Conservation (phyloP, 805 yeast species). For the Zygoascus tannicola region DNA sequence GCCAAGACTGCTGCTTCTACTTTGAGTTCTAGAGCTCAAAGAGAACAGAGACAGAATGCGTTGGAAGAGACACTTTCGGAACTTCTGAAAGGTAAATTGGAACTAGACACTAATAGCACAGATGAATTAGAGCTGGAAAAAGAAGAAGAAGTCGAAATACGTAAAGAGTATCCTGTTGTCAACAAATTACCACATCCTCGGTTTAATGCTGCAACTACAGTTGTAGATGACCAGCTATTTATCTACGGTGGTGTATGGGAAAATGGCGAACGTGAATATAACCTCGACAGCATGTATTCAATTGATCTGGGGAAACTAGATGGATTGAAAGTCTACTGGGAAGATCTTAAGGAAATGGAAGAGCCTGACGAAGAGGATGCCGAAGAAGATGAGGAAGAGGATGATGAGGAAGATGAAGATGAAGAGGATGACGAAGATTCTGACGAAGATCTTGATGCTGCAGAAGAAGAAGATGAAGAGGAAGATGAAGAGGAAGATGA, state of each 20-base stretch:
- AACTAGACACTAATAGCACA: constrained; percentile 24
- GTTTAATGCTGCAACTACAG: constrained; percentile 78
- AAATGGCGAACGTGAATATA: constrained; percentile 74
- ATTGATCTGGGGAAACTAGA: constrained; percentile 80
- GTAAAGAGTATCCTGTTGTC: constrained; percentile 46
- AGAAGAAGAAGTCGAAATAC: constrained; percentile 31
- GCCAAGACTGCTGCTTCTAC: constrained; percentile 36
- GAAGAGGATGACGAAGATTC: constrained; percentile 68
- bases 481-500: constrained; percentile 57
- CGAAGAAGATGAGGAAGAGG: constrained; percentile 36
- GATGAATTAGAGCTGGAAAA: constrained; percentile 17
- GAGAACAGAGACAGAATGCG: constrained; percentile 56
- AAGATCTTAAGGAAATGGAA: constrained; percentile 54
- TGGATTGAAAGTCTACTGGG: constrained; percentile 87
- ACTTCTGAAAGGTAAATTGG: constrained; percentile 24
- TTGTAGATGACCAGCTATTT: constrained; percentile 72
- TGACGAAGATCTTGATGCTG: constrained; percentile 35
- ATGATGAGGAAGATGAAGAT: constrained; percentile 54
- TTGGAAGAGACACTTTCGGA: constrained; percentile 68
- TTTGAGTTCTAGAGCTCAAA: constrained; percentile 27
- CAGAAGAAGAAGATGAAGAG: constrained; percentile 53
- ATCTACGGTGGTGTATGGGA: constrained; percentile 91
- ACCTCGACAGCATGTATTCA: constrained; percentile 76
- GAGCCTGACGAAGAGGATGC: constrained; percentile 31
- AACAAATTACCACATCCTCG: constrained; percentile 75